Percentiles rank a stretch among this genome's conserved stretches.
phyloP scores from a whole-genome alignment of 148 eudicot genomes.

The Nepenthes mirabilis region DNA sequence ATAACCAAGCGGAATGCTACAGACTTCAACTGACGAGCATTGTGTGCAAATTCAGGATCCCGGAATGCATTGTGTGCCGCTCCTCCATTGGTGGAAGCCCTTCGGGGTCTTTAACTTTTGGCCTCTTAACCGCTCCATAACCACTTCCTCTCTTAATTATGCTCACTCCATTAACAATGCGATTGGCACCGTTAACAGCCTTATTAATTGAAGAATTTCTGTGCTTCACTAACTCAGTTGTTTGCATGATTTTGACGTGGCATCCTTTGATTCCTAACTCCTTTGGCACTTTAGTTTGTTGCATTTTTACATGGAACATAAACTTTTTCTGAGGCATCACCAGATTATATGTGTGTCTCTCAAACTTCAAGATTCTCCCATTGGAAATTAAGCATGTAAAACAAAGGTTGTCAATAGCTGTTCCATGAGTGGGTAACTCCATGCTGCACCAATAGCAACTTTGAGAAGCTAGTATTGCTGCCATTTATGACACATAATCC shows the following conservation, averaged over 20 bases:
- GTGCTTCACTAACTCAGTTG: conserved; percentile 49
- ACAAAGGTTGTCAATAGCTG: conserved; percentile 23
- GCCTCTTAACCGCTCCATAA: conserved; percentile 25
- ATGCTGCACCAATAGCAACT: conserved; percentile 48
- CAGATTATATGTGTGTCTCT: conserved; percentile 11
- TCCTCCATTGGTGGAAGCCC: conserved; percentile 80
- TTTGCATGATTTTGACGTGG: conserved; percentile 52
- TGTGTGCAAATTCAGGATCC: no score
- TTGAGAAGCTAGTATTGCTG: conserved; percentile 68
- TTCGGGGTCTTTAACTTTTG: conserved; percentile 16
- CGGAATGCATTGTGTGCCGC: not conserved
- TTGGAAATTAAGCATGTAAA: conserved; percentile 45
- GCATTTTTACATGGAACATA: conserved; percentile 31
- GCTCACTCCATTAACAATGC: conserved; percentile 44
- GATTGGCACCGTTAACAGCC: conserved; percentile 40
- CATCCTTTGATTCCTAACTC: conserved; percentile 43
- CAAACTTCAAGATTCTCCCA: conserved; percentile 13
- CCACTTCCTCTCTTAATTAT: conserved; percentile 37
- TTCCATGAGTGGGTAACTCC: conserved; percentile 36
- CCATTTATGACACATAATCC: conserved; percentile 25
- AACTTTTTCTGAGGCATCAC: conserved; percentile 9
- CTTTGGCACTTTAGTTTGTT: conserved; percentile 38
- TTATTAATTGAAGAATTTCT: conserved; percentile 14
- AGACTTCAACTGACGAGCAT: no score
- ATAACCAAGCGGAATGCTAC: no score